These are phyloP conservation scores for Ramaria rubella DNA, from an alignment of 768 basidiomycete genomes.

Conservation along the genomic window DNA sequence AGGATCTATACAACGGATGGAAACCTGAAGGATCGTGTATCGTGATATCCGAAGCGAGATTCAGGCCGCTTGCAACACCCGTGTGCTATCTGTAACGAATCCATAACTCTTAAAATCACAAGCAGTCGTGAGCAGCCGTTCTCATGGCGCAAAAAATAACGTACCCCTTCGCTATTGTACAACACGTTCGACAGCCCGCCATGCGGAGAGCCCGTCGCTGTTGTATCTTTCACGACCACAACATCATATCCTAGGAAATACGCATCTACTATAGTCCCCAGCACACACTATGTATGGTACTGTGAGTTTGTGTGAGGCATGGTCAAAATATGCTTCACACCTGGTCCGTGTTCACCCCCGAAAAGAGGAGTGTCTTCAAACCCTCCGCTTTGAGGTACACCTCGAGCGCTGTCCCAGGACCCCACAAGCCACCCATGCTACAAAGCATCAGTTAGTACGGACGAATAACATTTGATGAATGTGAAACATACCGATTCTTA, in stretches of 20 bases:
- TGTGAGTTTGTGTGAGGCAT: background rate
- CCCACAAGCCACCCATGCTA: slow-evolving; percentile 65
- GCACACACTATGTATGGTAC: slow-evolving; percentile 43
- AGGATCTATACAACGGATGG: no score
- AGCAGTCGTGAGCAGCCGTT: background rate
- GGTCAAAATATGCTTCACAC: slow-evolving; percentile 24
- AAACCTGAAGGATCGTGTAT: no score
- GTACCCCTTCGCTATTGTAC: slow-evolving; percentile 50
- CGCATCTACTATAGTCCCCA: slow-evolving; percentile 56
- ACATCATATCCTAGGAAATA: slow-evolving; percentile 62
- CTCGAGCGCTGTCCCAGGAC: slow-evolving; percentile 54
- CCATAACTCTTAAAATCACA: slow-evolving; percentile 4
- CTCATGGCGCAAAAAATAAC: slow-evolving; percentile 16
- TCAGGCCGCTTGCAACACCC: background rate
- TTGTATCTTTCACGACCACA: slow-evolving; percentile 49
- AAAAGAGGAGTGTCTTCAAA: slow-evolving; percentile 53
- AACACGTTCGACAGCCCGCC: slow-evolving; percentile 52
- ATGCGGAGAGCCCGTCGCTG: slow-evolving; percentile 55
- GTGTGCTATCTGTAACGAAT: slow-evolving; percentile 6
- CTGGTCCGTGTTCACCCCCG: slow-evolving; percentile 65
- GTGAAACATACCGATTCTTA: slow-evolving; percentile 53
- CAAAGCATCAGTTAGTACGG: background rate
- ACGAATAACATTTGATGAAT: background rate
- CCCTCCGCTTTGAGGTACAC: slow-evolving; percentile 58
- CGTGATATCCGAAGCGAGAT: no score